Evolutionary conservation across 306 rosid species (phyloP).

Genomic region (cucumber (Cucumis sativus)): Cucumber_9930_V3 NC_026660.2:23524001-23524500

Average conservation of each 20-base stretch:
- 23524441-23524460: not conserved
- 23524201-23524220: slow-evolving; percentile 27
- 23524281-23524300: not conserved
- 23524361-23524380: not conserved
- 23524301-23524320: not conserved
- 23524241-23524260: not conserved
- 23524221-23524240: slow-evolving; percentile 32
- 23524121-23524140: no score
- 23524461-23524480: not conserved
- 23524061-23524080: slow-evolving; percentile 9
- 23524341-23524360: not conserved
- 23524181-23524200: slow-evolving; percentile 48
- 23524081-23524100: not conserved
- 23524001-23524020: not conserved
- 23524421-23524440: not conserved
- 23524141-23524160: no score
- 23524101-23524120: not conserved
- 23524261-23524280: not conserved
- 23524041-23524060: slow-evolving; percentile 16
- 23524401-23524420: not conserved
- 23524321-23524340: not conserved
- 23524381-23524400: not conserved
- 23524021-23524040: not conserved
- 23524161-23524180: slow-evolving; percentile 1
- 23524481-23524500: not conserved